Evolutionary conservation across 2,329 filamentous ascomycete genomes (phyloP), one percentile per base, ranked within the genome.

Genomic region (Aspergillus eucalypticola): DNA sequence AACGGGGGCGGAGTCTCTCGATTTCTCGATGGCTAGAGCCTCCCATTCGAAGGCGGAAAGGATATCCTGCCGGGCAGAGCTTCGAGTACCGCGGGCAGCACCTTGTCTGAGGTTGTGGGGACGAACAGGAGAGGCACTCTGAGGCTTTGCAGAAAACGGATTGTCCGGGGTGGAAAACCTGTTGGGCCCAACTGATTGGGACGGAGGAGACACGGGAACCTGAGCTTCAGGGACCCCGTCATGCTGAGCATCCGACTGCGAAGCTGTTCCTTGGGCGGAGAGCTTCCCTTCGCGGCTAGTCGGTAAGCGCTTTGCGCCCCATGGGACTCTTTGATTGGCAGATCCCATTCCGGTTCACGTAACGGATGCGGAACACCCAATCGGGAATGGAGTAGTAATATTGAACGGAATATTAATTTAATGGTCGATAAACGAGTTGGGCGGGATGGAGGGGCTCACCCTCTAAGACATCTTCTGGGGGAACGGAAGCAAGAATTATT

Each of bases 11-110:
- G 57, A 27, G 53, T 15, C 23, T 60, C 59, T 66, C 27, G 60
- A 29, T 42, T 60, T 68, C 55, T 67, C 58, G 35, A 71, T 60
- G 11, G 62, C 54, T 56, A 71, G 59, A 25, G 66, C 71, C 54
- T 71, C 71, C 71, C 70, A 73, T 53, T 67, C 64, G 56, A 68
- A 69, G 27, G 64, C 64, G 52, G 65, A 64, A 48, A 67, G 59
- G 25, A 70, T 41, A 46, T 67, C 62, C 50, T 62, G 58, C 25
- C 51, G 39, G 25, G 38, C 19, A 8, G 62, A 59, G 58, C 69
- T 69, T 59, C 67, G 65, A 41, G 69, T 72, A 32, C 69, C 66
- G 53, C 68, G 65, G 52, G 67, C 67, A 38, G 67, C 65, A 25
- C 67, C 68, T 39, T 62, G 54, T 38, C 66, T 64, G 35, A 63